These are phyloP conservation scores for Lichtheimia corymbifera DNA, from an alignment of 371 early-diverging fungal species.

Conservation along the genomic window DNA sequence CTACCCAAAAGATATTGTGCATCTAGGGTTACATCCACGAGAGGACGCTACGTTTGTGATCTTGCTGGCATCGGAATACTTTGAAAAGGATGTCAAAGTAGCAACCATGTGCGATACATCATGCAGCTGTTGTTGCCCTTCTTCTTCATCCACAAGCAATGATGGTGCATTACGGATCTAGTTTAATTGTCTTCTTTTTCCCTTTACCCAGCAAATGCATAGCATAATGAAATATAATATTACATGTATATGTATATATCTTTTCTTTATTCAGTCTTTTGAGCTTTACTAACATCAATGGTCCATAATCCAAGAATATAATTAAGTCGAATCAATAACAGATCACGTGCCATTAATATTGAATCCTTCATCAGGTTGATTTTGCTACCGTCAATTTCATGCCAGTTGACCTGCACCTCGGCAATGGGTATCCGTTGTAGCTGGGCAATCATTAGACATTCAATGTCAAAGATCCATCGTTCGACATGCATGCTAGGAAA, in stretches of 20 bases:
- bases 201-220: background rate
- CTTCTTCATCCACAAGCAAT: background rate
- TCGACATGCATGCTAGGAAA: constrained; percentile 93
- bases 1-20: constrained; percentile 41
- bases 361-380: constrained; percentile 86
- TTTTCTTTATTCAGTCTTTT: constrained; percentile 16
- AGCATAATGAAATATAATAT: background rate
- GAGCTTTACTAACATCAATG: constrained; percentile 25
- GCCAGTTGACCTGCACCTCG: constrained; percentile 94
- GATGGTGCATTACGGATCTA: constrained; percentile 15
- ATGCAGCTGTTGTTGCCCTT: constrained; percentile 8
- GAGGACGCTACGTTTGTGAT: constrained; percentile 41
- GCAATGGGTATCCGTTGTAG: constrained; percentile 70
- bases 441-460: constrained; percentile 83
- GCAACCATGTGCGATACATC: constrained; percentile 16
- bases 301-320: constrained; percentile 87
- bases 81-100: constrained; percentile 34
- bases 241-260: background rate
- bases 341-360: constrained; percentile 86
- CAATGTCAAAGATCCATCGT: constrained; percentile 97
- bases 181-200: background rate
- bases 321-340: constrained; percentile 83
- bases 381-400: constrained; percentile 94
- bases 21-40: constrained; percentile 47
- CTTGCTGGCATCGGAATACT: constrained; percentile 45